Evolutionary conservation across 345 rosid species (phyloP).

Genomic region (Hirschfeldia incana): DNA sequence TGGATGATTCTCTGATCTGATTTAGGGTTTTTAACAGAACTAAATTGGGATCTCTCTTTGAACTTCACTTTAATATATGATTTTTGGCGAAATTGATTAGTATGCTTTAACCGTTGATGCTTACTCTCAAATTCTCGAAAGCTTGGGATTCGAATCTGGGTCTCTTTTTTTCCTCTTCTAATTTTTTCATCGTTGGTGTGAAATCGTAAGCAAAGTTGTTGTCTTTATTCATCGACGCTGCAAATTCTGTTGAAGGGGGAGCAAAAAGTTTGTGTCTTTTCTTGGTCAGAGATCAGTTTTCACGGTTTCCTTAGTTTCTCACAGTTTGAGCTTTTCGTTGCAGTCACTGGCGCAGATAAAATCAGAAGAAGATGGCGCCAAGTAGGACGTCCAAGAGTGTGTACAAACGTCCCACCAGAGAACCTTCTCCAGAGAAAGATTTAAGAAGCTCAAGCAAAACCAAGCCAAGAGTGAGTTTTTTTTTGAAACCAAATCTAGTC

Average conservation of each 20-base stretch:
- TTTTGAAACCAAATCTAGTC: background rate
- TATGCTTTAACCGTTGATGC: too few species aligned
- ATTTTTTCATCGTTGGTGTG: background rate
- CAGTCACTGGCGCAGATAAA: background rate
- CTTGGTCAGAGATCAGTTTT: background rate
- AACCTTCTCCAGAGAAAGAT: conserved; percentile 26
- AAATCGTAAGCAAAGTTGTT: background rate
- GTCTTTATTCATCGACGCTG: conserved; percentile 1
- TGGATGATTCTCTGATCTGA: conserved; percentile 34
- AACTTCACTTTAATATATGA: background rate
- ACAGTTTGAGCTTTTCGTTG: background rate
- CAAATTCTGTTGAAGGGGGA: background rate
- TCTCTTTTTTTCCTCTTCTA: background rate
- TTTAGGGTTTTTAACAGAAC: conserved; percentile 45
- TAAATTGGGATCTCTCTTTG: background rate
- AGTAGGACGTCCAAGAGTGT: conserved; percentile 67
- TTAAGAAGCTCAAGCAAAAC: conserved; percentile 50
- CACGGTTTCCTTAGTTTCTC: too few species aligned
- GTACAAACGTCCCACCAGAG: conserved; percentile 29
- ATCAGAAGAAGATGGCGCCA: conserved; percentile 52
- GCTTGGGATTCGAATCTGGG: background rate
- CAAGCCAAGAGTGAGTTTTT: conserved; percentile 60
- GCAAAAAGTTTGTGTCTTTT: background rate
- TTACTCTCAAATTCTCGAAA: background rate
- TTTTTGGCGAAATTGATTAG: background rate